Evolutionary conservation across 805 yeast species (phyloP).

Genomic region (Helenozyma rhizophorensis): DNA sequence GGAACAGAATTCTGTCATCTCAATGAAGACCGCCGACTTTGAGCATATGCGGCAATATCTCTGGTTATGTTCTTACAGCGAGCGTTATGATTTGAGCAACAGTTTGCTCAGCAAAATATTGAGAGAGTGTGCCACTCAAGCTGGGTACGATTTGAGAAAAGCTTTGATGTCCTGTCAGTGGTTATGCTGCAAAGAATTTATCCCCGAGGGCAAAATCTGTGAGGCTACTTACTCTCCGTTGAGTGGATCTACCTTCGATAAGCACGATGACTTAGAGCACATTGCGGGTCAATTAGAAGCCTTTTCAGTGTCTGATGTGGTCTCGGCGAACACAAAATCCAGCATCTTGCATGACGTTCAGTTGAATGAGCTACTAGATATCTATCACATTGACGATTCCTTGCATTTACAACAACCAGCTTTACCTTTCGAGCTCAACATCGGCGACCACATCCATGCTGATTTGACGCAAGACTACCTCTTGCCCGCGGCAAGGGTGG

Average conservation of each 20-base stretch:
- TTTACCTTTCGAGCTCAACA: conserved; percentile 37
- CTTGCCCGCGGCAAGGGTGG: neutral
- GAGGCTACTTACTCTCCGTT: too few species aligned
- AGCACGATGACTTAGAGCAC: neutral
- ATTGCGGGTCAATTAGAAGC: conserved; percentile 17
- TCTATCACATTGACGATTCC: conserved; percentile 30
- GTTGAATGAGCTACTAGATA: conserved; percentile 33
- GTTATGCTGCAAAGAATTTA: conserved; percentile 20
- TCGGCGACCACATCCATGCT: conserved; percentile 18
- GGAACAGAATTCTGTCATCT: conserved; percentile 37
- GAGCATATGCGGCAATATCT: conserved; percentile 30
- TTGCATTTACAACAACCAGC: conserved; percentile 22
- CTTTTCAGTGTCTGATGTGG: conserved; percentile 27
- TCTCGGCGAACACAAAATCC: conserved; percentile 23
- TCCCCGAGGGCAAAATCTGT: too few species aligned
- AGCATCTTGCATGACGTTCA: conserved; percentile 20
- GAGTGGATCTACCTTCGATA: too few species aligned
- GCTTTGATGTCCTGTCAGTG: conserved; percentile 44
- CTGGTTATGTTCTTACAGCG: conserved; percentile 33
- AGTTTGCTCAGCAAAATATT: conserved; percentile 26
- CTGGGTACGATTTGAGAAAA: conserved; percentile 42
- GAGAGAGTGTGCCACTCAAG: conserved; percentile 12
- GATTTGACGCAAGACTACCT: neutral
- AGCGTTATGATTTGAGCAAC: conserved; percentile 30
- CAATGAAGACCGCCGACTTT: conserved; percentile 19